Evolutionary conservation across 1,284 basidiomycete species (phyloP).

Genomic region (Waitea zeae): DNA sequence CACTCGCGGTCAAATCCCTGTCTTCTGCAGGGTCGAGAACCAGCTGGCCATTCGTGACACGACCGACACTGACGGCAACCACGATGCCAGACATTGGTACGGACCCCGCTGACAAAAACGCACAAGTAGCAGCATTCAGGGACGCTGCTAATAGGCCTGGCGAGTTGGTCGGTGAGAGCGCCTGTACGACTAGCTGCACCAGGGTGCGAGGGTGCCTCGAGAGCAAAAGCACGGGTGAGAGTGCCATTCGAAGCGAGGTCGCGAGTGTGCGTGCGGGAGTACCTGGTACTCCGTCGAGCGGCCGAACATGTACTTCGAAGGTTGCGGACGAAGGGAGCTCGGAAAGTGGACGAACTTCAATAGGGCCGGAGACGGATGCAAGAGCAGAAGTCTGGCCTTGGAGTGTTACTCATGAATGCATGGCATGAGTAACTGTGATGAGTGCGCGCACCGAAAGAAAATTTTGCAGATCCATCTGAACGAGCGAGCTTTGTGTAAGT

Average conservation of each 20-base stretch:
- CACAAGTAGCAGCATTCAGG: slow-evolving; percentile 50
- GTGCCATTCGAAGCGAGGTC: slow-evolving; percentile 28
- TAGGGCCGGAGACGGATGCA: slow-evolving; percentile 61
- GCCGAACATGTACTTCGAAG: slow-evolving; percentile 52
- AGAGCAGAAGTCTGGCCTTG: too few relatives aligned
- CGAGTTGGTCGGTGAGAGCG: slow-evolving; percentile 24
- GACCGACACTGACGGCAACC: slow-evolving; percentile 42
- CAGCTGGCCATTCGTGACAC: slow-evolving; percentile 12
- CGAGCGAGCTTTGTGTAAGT: too few relatives aligned
- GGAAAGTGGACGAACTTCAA: slow-evolving; percentile 43
- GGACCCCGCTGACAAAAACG: slow-evolving; percentile 48
- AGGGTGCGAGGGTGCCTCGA: slow-evolving; percentile 47
- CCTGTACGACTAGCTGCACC: slow-evolving; percentile 53
- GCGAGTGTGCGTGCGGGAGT: slow-evolving; percentile 46
- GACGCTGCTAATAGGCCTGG: slow-evolving; percentile 27
- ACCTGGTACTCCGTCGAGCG: slow-evolving; percentile 43
- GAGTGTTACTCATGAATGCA: too few relatives aligned
- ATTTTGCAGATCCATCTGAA: too few relatives aligned
- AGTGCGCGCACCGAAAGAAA: too few relatives aligned
- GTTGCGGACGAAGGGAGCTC: slow-evolving; percentile 58
- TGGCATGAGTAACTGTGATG: too few relatives aligned
- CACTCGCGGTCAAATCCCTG: slow-evolving; percentile 19
- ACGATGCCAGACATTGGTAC: slow-evolving; percentile 55
- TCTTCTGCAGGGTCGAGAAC: slow-evolving; percentile 38
- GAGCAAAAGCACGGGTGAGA: slow-evolving; percentile 44